Conservation (phyloP, 129 eudicot species). For the Apium graveolens region DNA sequence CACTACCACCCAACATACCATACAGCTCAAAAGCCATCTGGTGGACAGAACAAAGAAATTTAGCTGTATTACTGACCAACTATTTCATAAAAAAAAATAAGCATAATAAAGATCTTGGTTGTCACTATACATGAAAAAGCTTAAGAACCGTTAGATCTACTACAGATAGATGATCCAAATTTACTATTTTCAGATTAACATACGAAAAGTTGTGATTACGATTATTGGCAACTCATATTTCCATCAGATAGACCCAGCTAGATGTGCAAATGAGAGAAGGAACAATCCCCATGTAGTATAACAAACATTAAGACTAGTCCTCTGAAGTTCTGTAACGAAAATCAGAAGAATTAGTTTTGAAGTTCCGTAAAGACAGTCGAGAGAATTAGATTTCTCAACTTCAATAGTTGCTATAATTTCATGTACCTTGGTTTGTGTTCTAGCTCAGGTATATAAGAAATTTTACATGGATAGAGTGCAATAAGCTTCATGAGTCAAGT, state of each 20-base stretch:
- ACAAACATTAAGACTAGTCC: background rate
- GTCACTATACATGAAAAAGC: background rate
- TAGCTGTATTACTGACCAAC: background rate
- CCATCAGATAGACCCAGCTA: background rate
- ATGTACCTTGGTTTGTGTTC: background rate
- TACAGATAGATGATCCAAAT: background rate
- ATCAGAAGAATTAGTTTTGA: background rate
- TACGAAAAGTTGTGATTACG: background rate
- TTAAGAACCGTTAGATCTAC: background rate
- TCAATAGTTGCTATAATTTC: background rate
- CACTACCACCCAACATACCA: slow-evolving; percentile 81
- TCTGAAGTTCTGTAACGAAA: background rate
- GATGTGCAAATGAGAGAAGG: background rate
- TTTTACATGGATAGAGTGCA: background rate
- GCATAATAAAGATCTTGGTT: background rate
- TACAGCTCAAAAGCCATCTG: slow-evolving; percentile 94
- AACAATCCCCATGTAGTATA: background rate
- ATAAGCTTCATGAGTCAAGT: background rate
- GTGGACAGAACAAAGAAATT: background rate
- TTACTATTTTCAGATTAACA: background rate
- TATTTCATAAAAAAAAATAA: background rate
- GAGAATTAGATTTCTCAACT: background rate
- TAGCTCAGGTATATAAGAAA: background rate
- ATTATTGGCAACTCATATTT: background rate
- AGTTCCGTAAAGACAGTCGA: background rate